Evolutionary conservation across 176 grass and related monocot species (phyloP).

Genomic region (Triticum urartu): DNA sequence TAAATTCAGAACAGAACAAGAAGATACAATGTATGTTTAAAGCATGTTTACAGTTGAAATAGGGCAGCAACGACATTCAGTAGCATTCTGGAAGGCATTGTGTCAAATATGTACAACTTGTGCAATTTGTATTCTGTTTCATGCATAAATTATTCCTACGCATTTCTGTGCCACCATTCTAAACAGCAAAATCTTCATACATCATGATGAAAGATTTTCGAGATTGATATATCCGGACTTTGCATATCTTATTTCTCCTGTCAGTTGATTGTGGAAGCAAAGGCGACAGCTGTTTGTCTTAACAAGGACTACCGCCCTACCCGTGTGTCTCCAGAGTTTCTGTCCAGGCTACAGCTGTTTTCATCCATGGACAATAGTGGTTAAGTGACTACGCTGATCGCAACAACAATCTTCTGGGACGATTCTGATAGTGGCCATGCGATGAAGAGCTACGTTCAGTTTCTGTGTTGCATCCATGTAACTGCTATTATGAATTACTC

Average conservation of each 20-base stretch:
- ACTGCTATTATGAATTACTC: background rate
- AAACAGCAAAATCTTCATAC: background rate
- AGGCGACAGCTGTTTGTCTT: slow-evolving; percentile 64
- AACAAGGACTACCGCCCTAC: slow-evolving; percentile 64
- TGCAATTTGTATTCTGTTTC: background rate
- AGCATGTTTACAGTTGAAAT: background rate
- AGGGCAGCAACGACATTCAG: background rate
- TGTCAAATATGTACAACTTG: background rate
- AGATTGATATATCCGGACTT: background rate
- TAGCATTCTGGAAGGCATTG: background rate
- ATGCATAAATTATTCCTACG: background rate
- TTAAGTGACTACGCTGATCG: background rate
- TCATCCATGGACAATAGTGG: slow-evolving; percentile 12
- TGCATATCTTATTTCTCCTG: slow-evolving; percentile 4
- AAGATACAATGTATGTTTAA: background rate
- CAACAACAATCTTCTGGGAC: background rate
- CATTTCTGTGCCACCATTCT: background rate
- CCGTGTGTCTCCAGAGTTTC: slow-evolving; percentile 61
- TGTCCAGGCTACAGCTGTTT: slow-evolving; percentile 58
- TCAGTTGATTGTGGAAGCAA: slow-evolving; percentile 78
- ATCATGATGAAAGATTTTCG: background rate
- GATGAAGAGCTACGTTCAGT: background rate
- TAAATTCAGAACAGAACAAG: background rate
- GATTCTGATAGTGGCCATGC: background rate
- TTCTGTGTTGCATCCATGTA: background rate